Percentiles rank a stretch among this genome's conserved stretches.
Evolutionary conservation across 2,329 filamentous ascomycete species (phyloP).

Genomic region (Pyrenochaeta sp.): DNA sequence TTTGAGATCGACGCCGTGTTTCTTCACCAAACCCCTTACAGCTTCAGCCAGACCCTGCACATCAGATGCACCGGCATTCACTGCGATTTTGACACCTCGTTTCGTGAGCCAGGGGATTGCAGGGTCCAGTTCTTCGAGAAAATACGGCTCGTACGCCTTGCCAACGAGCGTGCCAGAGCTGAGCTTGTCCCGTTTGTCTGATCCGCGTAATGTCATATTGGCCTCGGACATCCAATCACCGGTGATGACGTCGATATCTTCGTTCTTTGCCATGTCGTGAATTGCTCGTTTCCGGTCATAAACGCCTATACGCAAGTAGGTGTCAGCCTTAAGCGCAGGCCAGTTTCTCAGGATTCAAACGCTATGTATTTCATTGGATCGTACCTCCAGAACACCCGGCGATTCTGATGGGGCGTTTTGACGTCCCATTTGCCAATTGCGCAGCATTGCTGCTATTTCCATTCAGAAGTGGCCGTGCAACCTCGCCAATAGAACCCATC

Average conservation of each 20-base stretch:
- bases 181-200: slow-evolving; percentile 28
- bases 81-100: slow-evolving; percentile 27
- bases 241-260: slow-evolving; percentile 32
- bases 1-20: slow-evolving; percentile 37
- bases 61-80: slow-evolving; percentile 30
- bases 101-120: slow-evolving; percentile 32
- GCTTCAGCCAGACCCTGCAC: slow-evolving; percentile 22
- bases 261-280: slow-evolving; percentile 33
- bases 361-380: too few relatives aligned
- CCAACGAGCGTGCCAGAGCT: slow-evolving; percentile 20
- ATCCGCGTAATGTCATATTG: slow-evolving; percentile 32
- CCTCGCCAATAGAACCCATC: too few relatives aligned
- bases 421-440: slow-evolving; percentile 18
- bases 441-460: slow-evolving; percentile 13
- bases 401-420: slow-evolving; percentile 27
- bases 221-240: slow-evolving; percentile 37
- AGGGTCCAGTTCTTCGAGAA: slow-evolving; percentile 29
- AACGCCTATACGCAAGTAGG: slow-evolving; percentile 13
- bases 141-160: slow-evolving; percentile 31
- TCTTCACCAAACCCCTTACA: slow-evolving; percentile 21
- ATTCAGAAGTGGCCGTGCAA: slow-evolving; percentile 14
- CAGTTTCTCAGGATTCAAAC: too few relatives aligned
- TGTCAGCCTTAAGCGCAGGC: neutral
- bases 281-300: slow-evolving; percentile 32
- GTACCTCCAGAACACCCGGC: slow-evolving; percentile 30